Base-by-base conservation (phyloP, 2,329 filamentous ascomycete genomes). In the Grosmannia serpens region DNA sequence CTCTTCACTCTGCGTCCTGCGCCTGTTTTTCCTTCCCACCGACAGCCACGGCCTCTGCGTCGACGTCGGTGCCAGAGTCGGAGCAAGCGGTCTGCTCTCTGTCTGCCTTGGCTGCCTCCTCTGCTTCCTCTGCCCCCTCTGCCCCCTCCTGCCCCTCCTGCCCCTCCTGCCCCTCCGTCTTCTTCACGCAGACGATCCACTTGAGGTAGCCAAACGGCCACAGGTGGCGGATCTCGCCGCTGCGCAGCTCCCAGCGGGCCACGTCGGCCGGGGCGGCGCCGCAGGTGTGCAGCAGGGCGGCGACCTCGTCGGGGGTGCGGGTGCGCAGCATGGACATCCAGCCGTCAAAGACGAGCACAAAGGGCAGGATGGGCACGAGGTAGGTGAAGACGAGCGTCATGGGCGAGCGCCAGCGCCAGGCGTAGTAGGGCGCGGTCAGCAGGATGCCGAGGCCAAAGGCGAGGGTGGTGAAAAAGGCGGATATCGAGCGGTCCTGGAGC, bases 341-440 rank as follows among this genome's bases (percentile, higher is more conserved):
- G 2, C 87, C 87, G 69, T 91, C 88, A 65, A 86, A 85, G 0
- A 83, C 77, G 22, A 89, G 71, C 10, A 88, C 80, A 60, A 86
- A 79, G 0, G 87, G 86, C 20, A 89, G 70, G 15, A 89, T 71
- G 0, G 87, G 87, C 9, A 88, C 66, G 2, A 83, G 61, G 65
- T 85, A 90, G 6, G 84, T 84, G 66, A 86, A 87, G 64, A 88
- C 72, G 10, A 89, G 71, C 35, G 79, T 78, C n/a, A 72, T 58
- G 3, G 76, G 77, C 20, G 78, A 80, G 57, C 74, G 69, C 73
- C 75, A 79, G 62, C 77, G 77, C 70, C 76, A 76, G 2, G 75
- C 76, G 55, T 80, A 79, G 60, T 78, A 72, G 0, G 82, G 82
- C 1, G 80, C 78, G 31, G 76, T 66, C 27, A 78, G 62, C 20